phyloP scores from a whole-genome alignment of 2,329 filamentous ascomycete genomes.

The Coniella vitis region DNA sequence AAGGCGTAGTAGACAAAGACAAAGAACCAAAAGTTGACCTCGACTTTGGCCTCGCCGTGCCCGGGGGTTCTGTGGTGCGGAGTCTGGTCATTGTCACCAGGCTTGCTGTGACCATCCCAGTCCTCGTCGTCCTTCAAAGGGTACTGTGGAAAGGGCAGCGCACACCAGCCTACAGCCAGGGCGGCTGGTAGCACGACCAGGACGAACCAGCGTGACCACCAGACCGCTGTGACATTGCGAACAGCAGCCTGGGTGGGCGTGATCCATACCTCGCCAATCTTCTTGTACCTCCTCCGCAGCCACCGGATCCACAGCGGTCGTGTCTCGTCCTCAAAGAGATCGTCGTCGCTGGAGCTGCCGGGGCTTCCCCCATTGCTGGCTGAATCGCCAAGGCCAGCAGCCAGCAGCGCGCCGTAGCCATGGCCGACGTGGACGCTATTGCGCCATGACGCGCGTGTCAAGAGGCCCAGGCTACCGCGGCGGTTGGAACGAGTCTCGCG shows the following conservation, averaged over 20 bases:
- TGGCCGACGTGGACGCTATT: slow-evolving; percentile 53
- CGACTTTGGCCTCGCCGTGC: slow-evolving; percentile 56
- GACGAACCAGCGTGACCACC: slow-evolving; percentile 57
- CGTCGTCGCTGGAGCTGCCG: slow-evolving; percentile 22
- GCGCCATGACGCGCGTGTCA: slow-evolving; percentile 31
- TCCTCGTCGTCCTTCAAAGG: slow-evolving; percentile 40
- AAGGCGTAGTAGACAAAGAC: slow-evolving; percentile 63
- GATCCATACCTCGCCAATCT: slow-evolving; percentile 50
- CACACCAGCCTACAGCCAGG: slow-evolving; percentile 58
- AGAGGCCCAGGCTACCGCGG: slow-evolving; percentile 32
- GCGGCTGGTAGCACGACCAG: slow-evolving; percentile 55
- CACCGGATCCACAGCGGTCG: slow-evolving; percentile 25
- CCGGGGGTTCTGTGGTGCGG: slow-evolving; percentile 43
- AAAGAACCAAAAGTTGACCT: slow-evolving; percentile 68
- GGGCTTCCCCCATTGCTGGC: slow-evolving; percentile 10
- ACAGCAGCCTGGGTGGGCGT: slow-evolving; percentile 53
- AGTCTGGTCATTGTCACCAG: slow-evolving; percentile 6
- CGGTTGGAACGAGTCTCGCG: slow-evolving; percentile 20
- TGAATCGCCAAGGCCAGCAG: slow-evolving; percentile 29
- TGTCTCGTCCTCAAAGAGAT: slow-evolving; percentile 23
- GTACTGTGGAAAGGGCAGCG: slow-evolving; percentile 59
- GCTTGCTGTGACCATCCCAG: slow-evolving; percentile 24
- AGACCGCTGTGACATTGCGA: slow-evolving; percentile 50
- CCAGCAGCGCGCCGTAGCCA: slow-evolving; percentile 39
- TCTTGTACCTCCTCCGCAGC: slow-evolving; percentile 27